These are phyloP conservation scores for Kurtzmaniella fragi DNA, from an alignment of 805 yeast species.

Conservation along the genomic window DNA sequence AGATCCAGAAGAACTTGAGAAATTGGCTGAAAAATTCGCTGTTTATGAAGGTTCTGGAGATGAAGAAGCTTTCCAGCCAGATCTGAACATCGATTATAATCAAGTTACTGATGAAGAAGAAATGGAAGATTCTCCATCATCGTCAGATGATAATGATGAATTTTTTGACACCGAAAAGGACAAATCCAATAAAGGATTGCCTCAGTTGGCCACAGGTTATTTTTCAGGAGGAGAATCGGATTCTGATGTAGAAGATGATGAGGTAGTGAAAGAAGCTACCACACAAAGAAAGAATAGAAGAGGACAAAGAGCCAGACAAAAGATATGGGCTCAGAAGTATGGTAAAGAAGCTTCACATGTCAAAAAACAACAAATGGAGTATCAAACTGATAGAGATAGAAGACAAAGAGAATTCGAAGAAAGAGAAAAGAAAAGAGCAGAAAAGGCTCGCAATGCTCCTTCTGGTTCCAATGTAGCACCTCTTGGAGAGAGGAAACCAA, in stretches of 20 bases:
- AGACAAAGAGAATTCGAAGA: constrained; percentile 66
- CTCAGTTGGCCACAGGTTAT: constrained; percentile 75
- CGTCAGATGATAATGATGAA: constrained; percentile 30
- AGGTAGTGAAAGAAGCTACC: constrained; percentile 48
- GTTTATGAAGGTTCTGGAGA: constrained; percentile 37
- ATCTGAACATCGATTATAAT: constrained; percentile 44
- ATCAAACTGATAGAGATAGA: constrained; percentile 50
- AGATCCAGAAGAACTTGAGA: constrained; percentile 16
- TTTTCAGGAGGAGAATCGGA: constrained; percentile 79
- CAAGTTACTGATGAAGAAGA: constrained; percentile 57
- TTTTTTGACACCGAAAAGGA: constrained; percentile 25
- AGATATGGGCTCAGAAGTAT: constrained; percentile 91
- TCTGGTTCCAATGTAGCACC: constrained; percentile 37
- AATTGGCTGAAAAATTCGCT: constrained; percentile 35
- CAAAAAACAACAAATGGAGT: constrained; percentile 54
- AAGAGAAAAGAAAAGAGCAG: constrained; percentile 63
- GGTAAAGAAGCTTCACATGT: constrained; percentile 84
- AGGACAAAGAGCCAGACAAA: constrained; percentile 95
- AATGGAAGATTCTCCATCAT: constrained; percentile 7
- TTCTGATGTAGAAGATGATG: constrained; percentile 42
- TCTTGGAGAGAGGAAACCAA: constrained; percentile 28
- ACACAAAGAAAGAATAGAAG: constrained; percentile 77
- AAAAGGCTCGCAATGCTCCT: constrained; percentile 38
- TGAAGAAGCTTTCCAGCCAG: constrained; percentile 23
- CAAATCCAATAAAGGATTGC: constrained; percentile 37